Percentiles rank a stretch among this genome's conserved stretches.
These are phyloP conservation scores for Didymellaceae sp. DNA, from an alignment of 2,329 filamentous ascomycete genomes.

Conservation along the genomic window DNA sequence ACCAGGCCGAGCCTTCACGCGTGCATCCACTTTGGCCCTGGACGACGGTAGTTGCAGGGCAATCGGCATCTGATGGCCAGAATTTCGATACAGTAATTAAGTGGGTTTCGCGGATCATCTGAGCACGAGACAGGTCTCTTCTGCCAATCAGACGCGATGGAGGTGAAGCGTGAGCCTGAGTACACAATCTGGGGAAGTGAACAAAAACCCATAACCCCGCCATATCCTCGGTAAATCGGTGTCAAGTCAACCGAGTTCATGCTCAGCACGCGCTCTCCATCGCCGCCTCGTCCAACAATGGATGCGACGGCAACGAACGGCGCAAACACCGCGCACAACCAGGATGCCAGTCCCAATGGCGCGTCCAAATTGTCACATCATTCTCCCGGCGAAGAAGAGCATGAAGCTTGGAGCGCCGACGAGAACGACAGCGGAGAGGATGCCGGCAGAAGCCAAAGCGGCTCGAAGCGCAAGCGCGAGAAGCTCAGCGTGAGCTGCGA, in stretches of 20 bases:
- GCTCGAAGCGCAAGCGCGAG: constrained; percentile 56
- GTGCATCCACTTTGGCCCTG: constrained; percentile 5
- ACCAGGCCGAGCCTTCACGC: constrained; percentile 7
- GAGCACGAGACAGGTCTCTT: constrained; percentile 1
- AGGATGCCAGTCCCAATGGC: constrained; percentile 41
- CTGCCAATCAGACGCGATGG: constrained; percentile 25
- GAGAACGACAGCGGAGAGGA: constrained; percentile 52
- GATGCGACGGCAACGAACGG: constrained; percentile 32
- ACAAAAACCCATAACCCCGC: constrained; percentile 29
- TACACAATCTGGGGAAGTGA: constrained; percentile 34
- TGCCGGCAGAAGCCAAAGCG: constrained; percentile 43
- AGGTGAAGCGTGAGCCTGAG: constrained; percentile 10
- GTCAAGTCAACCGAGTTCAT: constrained; percentile 17
- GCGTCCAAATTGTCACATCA: constrained; percentile 42
- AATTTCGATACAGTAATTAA: constrained; percentile 13
- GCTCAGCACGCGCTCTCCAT: constrained; percentile 31
- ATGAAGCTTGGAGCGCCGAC: constrained; percentile 43
- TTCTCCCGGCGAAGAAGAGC: constrained; percentile 42
- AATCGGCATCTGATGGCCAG: constrained; percentile 11
- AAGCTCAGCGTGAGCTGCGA: constrained; percentile 66
- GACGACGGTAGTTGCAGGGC: constrained; percentile 6
- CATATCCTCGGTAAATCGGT: constrained; percentile 19
- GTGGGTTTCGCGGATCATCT: constrained; percentile 15
- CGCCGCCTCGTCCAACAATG: constrained; percentile 37
- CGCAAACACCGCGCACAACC: constrained; percentile 30